Evolutionary conservation across 2,329 filamentous ascomycete genomes (phyloP).

Genomic region (Talaromyces sp.): DNA sequence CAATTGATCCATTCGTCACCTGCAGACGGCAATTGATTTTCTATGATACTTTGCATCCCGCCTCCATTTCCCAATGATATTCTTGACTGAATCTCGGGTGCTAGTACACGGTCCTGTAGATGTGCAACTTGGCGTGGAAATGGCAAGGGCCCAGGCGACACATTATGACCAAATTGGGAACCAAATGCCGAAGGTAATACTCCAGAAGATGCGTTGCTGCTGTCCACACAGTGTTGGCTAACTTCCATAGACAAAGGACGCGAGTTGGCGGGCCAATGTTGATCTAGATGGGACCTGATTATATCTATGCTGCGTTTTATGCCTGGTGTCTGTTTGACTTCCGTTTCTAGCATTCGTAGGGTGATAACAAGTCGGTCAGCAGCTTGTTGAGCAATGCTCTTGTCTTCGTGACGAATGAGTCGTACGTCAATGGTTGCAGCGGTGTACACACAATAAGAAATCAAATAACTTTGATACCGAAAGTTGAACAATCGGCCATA

Average conservation of each 20-base stretch:
- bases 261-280: not conserved
- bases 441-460: constrained; percentile 18
- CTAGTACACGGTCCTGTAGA: not conserved
- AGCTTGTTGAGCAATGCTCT: constrained; percentile 7
- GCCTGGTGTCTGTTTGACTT: constrained; percentile 12
- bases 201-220: not conserved
- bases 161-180: not conserved
- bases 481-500: constrained; percentile 15
- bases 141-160: not conserved
- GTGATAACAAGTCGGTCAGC: constrained; percentile 10
- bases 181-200: not conserved
- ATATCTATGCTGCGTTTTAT: constrained; percentile 13
- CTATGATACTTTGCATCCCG: not conserved
- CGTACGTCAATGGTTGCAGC: constrained; percentile 17
- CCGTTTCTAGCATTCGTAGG: constrained; percentile 13
- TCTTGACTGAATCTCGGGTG: not conserved
- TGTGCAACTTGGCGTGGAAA: not conserved
- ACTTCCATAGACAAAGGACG: too few species aligned
- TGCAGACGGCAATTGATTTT: not conserved
- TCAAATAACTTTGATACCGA: constrained; percentile 15
- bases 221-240: too few species aligned
- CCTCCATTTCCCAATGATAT: not conserved
- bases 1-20: constrained; percentile 10
- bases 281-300: constrained; percentile 10
- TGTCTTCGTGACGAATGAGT: constrained; percentile 12